Base-by-base conservation (phyloP, 495 filamentous ascomycete genomes). In the Rhypophila decipiens region DNA sequence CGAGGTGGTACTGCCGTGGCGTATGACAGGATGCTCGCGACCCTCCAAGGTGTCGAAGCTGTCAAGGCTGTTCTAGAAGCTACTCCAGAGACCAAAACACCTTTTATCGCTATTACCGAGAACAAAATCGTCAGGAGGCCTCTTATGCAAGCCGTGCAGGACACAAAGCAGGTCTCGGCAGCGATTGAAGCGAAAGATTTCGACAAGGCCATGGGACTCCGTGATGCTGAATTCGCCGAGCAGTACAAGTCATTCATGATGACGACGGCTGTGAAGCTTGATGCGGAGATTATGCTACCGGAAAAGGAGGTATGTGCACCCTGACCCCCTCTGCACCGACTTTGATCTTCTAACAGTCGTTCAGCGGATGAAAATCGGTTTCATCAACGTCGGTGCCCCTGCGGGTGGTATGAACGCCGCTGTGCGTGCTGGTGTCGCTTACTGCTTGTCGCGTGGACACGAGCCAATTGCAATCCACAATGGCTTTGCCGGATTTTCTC, bases 351-450 rank as follows among this genome's bases (percentile, higher is more conserved):
- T n/a, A n/a, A n/a, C n/a, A 22, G 12, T 8, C 23, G 23, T 42
- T 9, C 44, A 94, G 87, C 83, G 83, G 56, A 90, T 96, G 88
- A 82, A 80, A 31, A 88, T 99, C 56, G 93, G 85, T 5, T 91
- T 97, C 52, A 85, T 99, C 61, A 95, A 99, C 58, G 89, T 98
- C 47, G 94, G 94, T 53, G 94, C 94, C 22, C 94, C 94, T 5
- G 94, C 94, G n/a, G 94, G 93, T 58, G 94, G 94, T 61, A 96
- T 99, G 84, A 99, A 99, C 68, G 88, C 90, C 36, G 91, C 94
- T 18, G 95, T 95, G 15, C 83, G 94, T 44, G 93, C 89, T 15
- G 93, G 88, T 10, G 90, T 96, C 10, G 87, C 88, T n/a, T 99
- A 96, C 71, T 97, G 91, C 61, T 66, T 94, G 24, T 85, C 86